Base-by-base conservation (phyloP, 2,329 filamentous ascomycete genomes). In the Fusarium lyarnte region DNA sequence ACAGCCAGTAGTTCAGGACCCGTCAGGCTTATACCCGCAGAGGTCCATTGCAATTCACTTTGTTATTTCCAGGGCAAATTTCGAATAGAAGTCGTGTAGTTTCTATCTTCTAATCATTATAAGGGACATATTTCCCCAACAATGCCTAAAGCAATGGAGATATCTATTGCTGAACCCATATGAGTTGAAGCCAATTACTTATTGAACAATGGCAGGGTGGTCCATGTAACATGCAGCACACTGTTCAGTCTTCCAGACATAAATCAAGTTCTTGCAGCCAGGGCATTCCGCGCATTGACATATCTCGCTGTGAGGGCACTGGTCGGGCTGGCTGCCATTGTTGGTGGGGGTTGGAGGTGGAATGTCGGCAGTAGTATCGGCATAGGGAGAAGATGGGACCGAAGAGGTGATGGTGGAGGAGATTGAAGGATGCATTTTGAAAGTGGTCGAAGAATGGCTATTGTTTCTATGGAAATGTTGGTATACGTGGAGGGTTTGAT, bases 41-140 rank as follows among this genome's bases (percentile, higher is more conserved):
- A 52, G 13, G 7, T 5, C 6, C 33, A 27, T 21, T 16, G 5
- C 6, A 27, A 7, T 38, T 38, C 49, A 52, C 19, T 38, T 36
- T 9, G 17, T 10, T 3, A 21, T 5, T 11, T 17, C 2, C 6
- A 36, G 5, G 9, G 21, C 1, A 2, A 27, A 12, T 8, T 2
- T 7, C n/a, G 12, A n/a, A 16, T 21, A 6, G 5, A 5, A 38
- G 13, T 21, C 5, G 19, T 38, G 5, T 38, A n/a, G 9, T 38
- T 38, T 16, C 2, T 52, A 21, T 36, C 31, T 21, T 8, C 1
- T 21, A 3, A 16, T 38, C 13, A 27, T 38, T 27, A 5, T 17
- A 12, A 38, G 25, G 12, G 19, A 2, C 17, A 38, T n/a, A 2
- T 1, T 7, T 27, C 10, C 7, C 6, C 1, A 52, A 6, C 5